Base-by-base conservation (phyloP, 805 yeast genomes). In the Yamadazyma kitorensis region DNA sequence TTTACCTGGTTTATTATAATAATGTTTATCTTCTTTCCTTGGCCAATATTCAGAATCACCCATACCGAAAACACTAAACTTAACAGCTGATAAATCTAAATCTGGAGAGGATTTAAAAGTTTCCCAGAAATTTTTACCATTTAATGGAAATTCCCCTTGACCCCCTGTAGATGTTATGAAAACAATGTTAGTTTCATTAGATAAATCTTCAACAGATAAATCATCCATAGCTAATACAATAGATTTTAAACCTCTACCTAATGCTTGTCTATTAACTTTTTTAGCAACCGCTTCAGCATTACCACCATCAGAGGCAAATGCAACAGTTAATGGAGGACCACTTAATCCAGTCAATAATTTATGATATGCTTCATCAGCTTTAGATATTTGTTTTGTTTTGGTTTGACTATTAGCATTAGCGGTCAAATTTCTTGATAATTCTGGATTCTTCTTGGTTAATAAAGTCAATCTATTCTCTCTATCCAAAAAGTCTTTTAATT, bases 41-140 rank as follows among this genome's bases (percentile, higher is more conserved):
- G 98, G 98, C 98, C 98, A 91, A 68, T 91, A 88, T 54, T 77
- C 77, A 31, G 86, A 77, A 58, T 83, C 93, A 52, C 93, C 93
- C 53, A 83, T 68, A 51, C 88, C 91, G 48, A 84, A 84, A 17
- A 78, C 82, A 8, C 86, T 72, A 41, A 65, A 70, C 43, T 70
- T 74, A 35, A 78, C 68, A 26, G 68, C 51, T 4, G 81, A 70
- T 40, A 82, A 71, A 53, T 86, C 95, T 35, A 77, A 59, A 43
- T 80, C 84, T 28, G 71, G 68, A n/a, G 80, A 49, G 33, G 57
- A 57, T 60, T 82, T 83, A 44, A 83, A 54, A 17, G 68, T 76
- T 47, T 83, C 91, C 91, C 91, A 84, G 49, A 83, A 73, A 35
- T 62, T 70, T 41, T 83, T 80, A 53, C 91, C 93, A 54, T 84